A percentile compares a stretch with the other conserved stretches of the same genome.
phyloP scores from a whole-genome alignment of 768 basidiomycete genomes.

The Omphalotus guepiniiformis region DNA sequence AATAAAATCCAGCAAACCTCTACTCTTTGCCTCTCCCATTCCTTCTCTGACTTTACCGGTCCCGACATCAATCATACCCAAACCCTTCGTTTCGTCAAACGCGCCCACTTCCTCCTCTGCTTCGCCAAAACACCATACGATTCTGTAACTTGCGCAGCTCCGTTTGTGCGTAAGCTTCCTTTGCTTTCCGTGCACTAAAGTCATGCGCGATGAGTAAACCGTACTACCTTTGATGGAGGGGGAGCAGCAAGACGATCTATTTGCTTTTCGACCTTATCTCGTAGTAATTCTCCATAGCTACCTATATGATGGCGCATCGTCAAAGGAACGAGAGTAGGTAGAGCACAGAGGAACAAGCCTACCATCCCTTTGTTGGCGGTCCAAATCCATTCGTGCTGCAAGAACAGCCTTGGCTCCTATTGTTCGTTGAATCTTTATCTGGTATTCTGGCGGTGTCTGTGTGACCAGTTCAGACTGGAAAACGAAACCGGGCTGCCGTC shows the following conservation, averaged over 20 bases:
- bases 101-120: conserved; percentile 95
- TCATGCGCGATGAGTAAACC: conserved; percentile 93
- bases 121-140: conserved; percentile 92
- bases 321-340: conserved; percentile 2
- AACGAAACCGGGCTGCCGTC: conserved; percentile 93
- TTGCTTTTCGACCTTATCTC: conserved; percentile 89
- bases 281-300: conserved; percentile 73
- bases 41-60: conserved; percentile 90
- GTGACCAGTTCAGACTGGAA: conserved; percentile 91
- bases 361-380: conserved; percentile 80
- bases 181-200: conserved; percentile 89
- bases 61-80: conserved; percentile 99
- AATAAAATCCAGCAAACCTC: conserved; percentile 76
- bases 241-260: conserved; percentile 91
- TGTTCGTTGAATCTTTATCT: conserved; percentile 88
- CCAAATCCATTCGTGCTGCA: conserved; percentile 92
- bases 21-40: conserved; percentile 83
- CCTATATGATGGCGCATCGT: conserved; percentile 44
- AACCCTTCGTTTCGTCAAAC: conserved; percentile 94
- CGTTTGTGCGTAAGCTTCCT: conserved; percentile 96
- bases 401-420: conserved; percentile 89
- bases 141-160: conserved; percentile 97
- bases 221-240: conserved; percentile 88
- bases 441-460: conserved; percentile 82
- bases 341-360: conserved; percentile 14